Base-by-base conservation (phyloP, 768 basidiomycete genomes). In the Lactarius quietus region DNA sequence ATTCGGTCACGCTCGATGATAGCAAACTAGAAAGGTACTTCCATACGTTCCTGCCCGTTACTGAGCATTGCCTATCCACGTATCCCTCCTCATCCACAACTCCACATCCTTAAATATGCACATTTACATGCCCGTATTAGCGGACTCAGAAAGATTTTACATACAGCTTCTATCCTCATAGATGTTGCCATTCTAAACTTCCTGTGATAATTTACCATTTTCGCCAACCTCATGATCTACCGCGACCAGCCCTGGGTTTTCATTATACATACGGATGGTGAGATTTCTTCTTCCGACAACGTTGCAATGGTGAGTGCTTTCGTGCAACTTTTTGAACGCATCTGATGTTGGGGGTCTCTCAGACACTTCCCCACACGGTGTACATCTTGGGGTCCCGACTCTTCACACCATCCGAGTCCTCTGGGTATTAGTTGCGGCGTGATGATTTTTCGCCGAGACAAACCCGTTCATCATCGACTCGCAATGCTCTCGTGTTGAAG, bases 121-220 rank as follows among this genome's bases (percentile, higher is more conserved):
- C 64, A 57, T 48, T 59, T 66, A 62, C 28, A 57, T 39, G 41
- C n/a, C 51, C 48, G 53, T 29, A 35, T 15, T 29, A 9, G 20
- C 1, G 54, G n/a, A 31, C 31, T 10, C 53, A 14, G n/a, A 31
- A 45, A 29, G 29, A 55, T 35, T 55, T 59, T 53, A 51, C 65
- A 66, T 66, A 62, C 56, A 43, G 17, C 51, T 17, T 45, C 39
- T 59, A 43, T 43, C 61, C 29, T 26, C 60, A 26, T 62, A 62
- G 60, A 66, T 66, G 57, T 59, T 5, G 26, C 29, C 57, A 66
- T 41, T n/a, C 28, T 62, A 52, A 7, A 35, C 64, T 12, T 38
- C 57, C 43, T 56, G 20, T 66, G 61, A 66, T 66, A 66, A 66
- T 62, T 53, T 53, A 59, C 65, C 12, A 58, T 58, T 66, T 60